Evolutionary conservation across 169 alveolate genomes (phyloP).

Genomic region (Plasmodium fragile): DNA sequence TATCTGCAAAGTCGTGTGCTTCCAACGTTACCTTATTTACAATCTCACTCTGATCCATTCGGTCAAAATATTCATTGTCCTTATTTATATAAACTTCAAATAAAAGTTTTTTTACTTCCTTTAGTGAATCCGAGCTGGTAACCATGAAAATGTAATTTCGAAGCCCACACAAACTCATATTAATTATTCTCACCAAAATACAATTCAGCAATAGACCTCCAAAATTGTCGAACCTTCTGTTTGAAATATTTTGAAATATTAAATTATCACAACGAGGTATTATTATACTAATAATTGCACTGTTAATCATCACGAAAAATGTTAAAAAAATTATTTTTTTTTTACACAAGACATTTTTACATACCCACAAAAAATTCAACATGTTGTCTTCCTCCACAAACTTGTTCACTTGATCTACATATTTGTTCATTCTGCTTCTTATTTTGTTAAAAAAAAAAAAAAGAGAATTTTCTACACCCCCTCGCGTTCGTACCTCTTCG

Average conservation of each 20-base stretch:
- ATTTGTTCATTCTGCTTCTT: not conserved
- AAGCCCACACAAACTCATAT: conserved; percentile 13
- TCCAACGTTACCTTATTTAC: conserved; percentile 43
- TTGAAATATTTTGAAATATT: conserved; percentile 11
- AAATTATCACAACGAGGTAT: conserved; percentile 41
- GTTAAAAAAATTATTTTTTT: conserved; percentile 25
- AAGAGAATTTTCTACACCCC: not conserved
- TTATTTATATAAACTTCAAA: conserved; percentile 32
- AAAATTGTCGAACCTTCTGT: conserved; percentile 22
- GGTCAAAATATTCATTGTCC: conserved; percentile 42
- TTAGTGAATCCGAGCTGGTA: conserved; percentile 15
- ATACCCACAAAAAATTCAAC: conserved; percentile 44
- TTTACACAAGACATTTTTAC: conserved; percentile 37
- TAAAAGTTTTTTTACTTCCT: conserved; percentile 22
- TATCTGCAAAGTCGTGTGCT: conserved; percentile 47
- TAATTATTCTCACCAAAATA: conserved; percentile 10
- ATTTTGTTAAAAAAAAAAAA: not conserved
- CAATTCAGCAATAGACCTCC: conserved; percentile 4
- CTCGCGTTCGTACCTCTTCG: not conserved
- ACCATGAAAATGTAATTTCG: conserved; percentile 42
- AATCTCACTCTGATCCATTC: conserved; percentile 14
- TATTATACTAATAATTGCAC: conserved; percentile 50
- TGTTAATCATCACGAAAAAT: conserved; percentile 17
- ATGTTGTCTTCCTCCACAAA: conserved; percentile 28
- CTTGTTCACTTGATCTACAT: not conserved